phyloP scores from a whole-genome alignment of 106 monocot genomes.

The Phalaenopsis equestris region DNA sequence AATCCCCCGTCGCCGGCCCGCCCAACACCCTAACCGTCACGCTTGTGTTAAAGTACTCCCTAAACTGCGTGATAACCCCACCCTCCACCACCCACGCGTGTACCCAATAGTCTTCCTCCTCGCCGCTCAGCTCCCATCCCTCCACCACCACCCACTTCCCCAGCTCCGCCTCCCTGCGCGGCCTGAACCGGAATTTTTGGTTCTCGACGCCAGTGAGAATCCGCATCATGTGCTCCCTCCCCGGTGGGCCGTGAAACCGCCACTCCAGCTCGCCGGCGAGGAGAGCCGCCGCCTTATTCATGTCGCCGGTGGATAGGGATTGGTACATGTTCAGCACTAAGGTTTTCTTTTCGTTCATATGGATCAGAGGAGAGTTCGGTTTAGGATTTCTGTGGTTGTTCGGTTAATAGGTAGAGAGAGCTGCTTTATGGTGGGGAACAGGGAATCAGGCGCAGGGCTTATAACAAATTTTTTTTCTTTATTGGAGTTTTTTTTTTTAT shows the following conservation, averaged over 20 bases:
- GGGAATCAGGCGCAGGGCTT: neutral
- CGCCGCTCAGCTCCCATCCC: conserved; percentile 28
- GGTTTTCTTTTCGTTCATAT: neutral
- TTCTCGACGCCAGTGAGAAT: conserved; percentile 20
- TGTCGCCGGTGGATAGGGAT: conserved; percentile 14
- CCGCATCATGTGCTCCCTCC: conserved; percentile 33
- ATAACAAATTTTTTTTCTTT: too few species aligned
- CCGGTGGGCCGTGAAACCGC: conserved; percentile 43
- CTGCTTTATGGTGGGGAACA: neutral
- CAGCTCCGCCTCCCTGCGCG: conserved; percentile 18
- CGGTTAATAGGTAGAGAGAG: neutral
- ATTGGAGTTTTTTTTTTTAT: too few species aligned
- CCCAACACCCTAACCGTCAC: conserved; percentile 22
- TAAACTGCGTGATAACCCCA: conserved; percentile 28
- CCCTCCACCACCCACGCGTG: conserved; percentile 36
- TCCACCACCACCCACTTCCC: conserved; percentile 35
- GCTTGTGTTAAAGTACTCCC: conserved; percentile 44
- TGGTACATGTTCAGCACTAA: conserved; percentile 26
- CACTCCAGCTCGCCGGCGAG: conserved; percentile 35
- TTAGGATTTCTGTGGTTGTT: neutral
- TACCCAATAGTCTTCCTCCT: conserved; percentile 31
- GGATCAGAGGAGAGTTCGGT: neutral
- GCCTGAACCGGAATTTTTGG: conserved; percentile 19
- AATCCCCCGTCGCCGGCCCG: neutral
- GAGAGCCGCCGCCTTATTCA: conserved; percentile 9